These are phyloP conservation scores for Cyclostephanos tholiformis DNA, from an alignment of 108 stramenopile species.

Conservation along the genomic window DNA sequence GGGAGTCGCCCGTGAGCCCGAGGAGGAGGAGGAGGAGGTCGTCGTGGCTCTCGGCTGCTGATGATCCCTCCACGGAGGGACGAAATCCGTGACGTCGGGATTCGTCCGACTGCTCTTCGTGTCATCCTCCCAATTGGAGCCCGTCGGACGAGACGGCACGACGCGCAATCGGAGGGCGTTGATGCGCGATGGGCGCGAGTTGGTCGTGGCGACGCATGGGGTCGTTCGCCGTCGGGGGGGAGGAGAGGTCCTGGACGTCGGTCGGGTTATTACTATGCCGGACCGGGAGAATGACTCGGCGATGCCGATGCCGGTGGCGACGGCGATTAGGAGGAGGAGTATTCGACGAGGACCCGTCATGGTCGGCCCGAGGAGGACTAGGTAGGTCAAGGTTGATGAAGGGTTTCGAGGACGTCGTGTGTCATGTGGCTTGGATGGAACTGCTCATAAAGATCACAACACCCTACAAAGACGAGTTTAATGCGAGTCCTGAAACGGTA, in stretches of 20 bases:
- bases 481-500: too few relatives aligned
- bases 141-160: constrained; percentile 12
- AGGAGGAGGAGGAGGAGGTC: too few relatives aligned
- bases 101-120: constrained; percentile 25
- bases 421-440: too few relatives aligned
- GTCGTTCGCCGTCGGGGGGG: constrained; percentile 6
- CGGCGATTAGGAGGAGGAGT: background rate
- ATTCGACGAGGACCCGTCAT: constrained; percentile 6
- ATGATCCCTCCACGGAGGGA: constrained; percentile 37
- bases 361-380: too few relatives aligned
- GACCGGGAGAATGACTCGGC: background rate
- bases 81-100: constrained; percentile 31
- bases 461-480: too few relatives aligned
- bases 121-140: constrained; percentile 41
- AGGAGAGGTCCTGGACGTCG: background rate
- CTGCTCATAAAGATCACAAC: too few relatives aligned
- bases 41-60: background rate
- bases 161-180: background rate
- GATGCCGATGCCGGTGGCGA: background rate
- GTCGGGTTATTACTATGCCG: background rate
- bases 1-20: too few relatives aligned
- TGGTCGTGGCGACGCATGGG: too few relatives aligned
- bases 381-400: background rate
- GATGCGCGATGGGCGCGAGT: background rate
- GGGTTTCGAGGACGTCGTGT: too few relatives aligned